These are phyloP conservation scores for Starmerella bombi DNA, from an alignment of 805 yeast genomes.

Conservation along the genomic window DNA sequence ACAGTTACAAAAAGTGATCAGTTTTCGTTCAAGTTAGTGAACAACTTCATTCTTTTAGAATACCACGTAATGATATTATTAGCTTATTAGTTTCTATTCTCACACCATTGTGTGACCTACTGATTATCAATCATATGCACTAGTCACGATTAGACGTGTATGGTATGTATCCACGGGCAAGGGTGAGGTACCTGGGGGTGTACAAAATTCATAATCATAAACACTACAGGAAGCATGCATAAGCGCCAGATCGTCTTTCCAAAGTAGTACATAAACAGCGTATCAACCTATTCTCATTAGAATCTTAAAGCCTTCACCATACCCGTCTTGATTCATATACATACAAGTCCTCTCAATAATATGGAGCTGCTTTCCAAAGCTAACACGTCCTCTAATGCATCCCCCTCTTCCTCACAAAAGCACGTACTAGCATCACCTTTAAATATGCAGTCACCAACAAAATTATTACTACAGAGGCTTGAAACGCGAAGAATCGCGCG, in stretches of 20 bases:
- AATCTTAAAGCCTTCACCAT: neutral
- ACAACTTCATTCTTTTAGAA: neutral
- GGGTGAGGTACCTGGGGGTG: neutral
- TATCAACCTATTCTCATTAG: neutral
- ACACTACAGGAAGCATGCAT: neutral
- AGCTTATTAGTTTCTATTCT: too few relatives aligned
- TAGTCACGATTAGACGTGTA: neutral
- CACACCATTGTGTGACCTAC: neutral
- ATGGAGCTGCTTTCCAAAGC: neutral
- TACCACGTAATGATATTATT: too few relatives aligned
- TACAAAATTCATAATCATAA: neutral
- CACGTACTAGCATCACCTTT: neutral
- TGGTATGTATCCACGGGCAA: neutral
- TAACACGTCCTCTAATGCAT: too few relatives aligned
- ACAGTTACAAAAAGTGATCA: neutral
- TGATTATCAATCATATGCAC: too few relatives aligned
- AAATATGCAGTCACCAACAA: constrained; percentile 1
- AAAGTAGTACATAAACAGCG: neutral
- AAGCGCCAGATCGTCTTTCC: neutral
- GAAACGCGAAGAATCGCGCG: constrained; percentile 8
- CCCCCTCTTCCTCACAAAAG: neutral
- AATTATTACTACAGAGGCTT: constrained; percentile 1
- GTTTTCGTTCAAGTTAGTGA: neutral
- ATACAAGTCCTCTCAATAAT: neutral
- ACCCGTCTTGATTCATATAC: neutral